Percentiles rank a stretch among this genome's conserved stretches.
These are phyloP conservation scores for Cocos nucifera DNA, from an alignment of 176 grass and related monocot species.

Conservation along the genomic window DNA sequence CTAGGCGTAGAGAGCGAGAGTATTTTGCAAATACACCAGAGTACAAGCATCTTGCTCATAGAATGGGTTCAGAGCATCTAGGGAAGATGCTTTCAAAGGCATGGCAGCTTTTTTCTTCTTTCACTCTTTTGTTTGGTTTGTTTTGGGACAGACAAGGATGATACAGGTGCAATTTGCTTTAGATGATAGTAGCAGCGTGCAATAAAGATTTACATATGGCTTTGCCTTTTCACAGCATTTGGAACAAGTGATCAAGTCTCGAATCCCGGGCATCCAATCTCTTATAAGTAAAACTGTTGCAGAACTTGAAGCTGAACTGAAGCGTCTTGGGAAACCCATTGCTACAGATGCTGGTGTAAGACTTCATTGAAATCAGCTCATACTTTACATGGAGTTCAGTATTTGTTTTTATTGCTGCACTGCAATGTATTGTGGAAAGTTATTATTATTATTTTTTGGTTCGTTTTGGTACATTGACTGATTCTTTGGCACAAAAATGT, in stretches of 20 bases:
- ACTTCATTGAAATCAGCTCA: not conserved
- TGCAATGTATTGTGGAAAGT: no score
- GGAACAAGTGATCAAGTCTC: constrained; percentile 95
- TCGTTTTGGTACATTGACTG: no score
- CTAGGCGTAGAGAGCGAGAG: constrained; percentile 78
- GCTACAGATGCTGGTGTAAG: constrained; percentile 95
- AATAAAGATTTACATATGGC: not conserved
- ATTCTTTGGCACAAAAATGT: no score
- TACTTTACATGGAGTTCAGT: no score
- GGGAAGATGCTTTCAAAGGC: constrained; percentile 97
- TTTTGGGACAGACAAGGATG: not conserved
- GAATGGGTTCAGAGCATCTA: constrained; percentile 98
- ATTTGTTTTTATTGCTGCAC: no score
- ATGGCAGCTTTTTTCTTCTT: not conserved
- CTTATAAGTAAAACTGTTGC: constrained; percentile 94
- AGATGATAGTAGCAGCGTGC: not conserved
- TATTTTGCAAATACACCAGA: constrained; percentile 85
- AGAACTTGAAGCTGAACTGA: constrained; percentile 93
- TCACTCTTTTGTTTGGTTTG: not conserved
- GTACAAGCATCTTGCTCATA: constrained; percentile 76
- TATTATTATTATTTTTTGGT: no score
- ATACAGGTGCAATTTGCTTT: not conserved
- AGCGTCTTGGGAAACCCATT: constrained; percentile 91
- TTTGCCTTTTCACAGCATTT: constrained; percentile 48
- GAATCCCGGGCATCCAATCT: constrained; percentile 91